Evolutionary conservation across 148 eudicot genomes (phyloP).

Genomic region (Salicornia ramosissima): DNA sequence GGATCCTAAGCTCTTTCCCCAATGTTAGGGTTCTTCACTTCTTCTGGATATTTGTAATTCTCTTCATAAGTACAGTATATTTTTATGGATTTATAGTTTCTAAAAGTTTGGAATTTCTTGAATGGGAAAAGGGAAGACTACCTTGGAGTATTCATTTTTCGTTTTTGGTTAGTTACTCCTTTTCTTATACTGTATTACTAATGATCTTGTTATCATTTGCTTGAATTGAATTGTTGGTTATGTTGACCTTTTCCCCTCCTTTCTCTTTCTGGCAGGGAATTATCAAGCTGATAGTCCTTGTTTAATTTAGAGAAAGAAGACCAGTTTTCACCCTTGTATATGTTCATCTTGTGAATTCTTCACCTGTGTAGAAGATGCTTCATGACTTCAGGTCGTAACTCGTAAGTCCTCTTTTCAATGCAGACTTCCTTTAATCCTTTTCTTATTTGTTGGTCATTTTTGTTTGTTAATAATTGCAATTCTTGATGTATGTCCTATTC

Average conservation of each 20-base stretch:
- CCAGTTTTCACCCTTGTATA: neutral
- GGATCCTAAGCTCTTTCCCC: constrained; percentile 42
- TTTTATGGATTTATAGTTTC: neutral
- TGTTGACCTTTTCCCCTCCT: neutral
- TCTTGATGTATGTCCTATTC: neutral
- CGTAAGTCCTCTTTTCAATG: constrained; percentile 10
- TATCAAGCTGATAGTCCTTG: constrained; percentile 17
- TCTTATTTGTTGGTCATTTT: neutral
- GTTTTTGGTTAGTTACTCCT: constrained; percentile 18
- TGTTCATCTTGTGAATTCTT: constrained; percentile 18
- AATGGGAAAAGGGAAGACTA: neutral
- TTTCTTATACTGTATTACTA: neutral
- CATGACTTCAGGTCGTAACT: constrained; percentile 11
- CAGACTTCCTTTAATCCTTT: neutral
- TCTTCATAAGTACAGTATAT: too few species aligned
- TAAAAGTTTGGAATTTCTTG: constrained; percentile 7
- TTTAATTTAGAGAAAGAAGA: constrained; percentile 17
- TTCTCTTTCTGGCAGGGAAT: constrained; percentile 15
- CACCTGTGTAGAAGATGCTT: neutral
- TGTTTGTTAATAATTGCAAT: neutral
- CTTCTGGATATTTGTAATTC: constrained; percentile 24
- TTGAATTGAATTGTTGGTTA: neutral
- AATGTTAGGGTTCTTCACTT: constrained; percentile 35
- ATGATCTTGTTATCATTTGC: neutral
- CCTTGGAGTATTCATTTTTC: neutral